phyloP scores from a whole-genome alignment of 306 rosid genomes.

The Vigna angularis region DNA sequence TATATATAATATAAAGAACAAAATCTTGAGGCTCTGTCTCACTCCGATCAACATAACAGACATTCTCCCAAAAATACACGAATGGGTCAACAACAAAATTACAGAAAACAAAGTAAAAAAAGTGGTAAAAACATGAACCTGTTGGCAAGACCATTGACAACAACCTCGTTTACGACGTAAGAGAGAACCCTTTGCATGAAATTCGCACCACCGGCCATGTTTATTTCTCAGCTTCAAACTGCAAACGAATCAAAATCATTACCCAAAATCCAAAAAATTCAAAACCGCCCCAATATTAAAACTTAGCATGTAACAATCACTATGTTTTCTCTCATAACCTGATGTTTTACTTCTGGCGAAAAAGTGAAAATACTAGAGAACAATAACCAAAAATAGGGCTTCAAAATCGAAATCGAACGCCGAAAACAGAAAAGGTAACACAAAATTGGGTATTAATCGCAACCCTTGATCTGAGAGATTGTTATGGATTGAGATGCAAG shows the following conservation, averaged over 20 bases:
- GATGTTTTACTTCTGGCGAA: neutral
- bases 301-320: constrained; percentile 14
- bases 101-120: neutral
- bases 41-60: neutral
- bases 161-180: constrained; percentile 56
- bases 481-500: neutral
- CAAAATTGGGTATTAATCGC: neutral
- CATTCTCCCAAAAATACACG: neutral
- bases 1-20: neutral
- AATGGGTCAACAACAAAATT: neutral
- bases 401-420: neutral
- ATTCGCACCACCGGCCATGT: constrained; percentile 64
- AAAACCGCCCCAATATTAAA: neutral
- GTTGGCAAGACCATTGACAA: constrained; percentile 63
- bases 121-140: constrained; percentile 27
- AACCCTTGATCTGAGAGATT: constrained; percentile 26
- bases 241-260: constrained; percentile 25
- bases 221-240: constrained; percentile 43
- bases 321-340: neutral
- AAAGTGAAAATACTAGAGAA: neutral
- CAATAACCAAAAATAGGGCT: constrained; percentile 12
- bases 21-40: constrained; percentile 8
- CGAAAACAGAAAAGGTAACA: neutral
- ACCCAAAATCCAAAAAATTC: neutral
- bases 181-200: constrained; percentile 50